These are phyloP conservation scores for Kwoniella dendrophila DNA, from an alignment of 768 basidiomycete genomes.

Conservation along the genomic window DNA sequence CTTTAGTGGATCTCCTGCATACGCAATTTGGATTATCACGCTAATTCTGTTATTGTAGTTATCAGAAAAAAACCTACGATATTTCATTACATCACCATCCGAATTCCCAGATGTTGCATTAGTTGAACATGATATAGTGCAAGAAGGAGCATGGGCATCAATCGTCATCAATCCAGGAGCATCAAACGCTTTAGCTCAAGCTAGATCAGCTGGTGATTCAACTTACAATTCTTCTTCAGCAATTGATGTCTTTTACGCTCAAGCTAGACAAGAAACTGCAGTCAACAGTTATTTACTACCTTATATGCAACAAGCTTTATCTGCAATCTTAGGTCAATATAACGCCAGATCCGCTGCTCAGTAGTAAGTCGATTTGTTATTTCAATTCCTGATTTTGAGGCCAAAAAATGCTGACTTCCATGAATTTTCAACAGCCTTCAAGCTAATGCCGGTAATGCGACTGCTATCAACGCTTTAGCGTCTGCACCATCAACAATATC, in stretches of 20 bases:
- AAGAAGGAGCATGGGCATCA: slow-evolving; percentile 59
- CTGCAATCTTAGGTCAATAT: slow-evolving; percentile 27
- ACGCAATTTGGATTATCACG: slow-evolving; percentile 7
- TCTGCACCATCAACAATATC: slow-evolving; percentile 58
- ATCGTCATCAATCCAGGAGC: slow-evolving; percentile 59
- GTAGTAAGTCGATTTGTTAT: slow-evolving; percentile 37
- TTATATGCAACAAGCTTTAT: slow-evolving; percentile 45
- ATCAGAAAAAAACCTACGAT: slow-evolving; percentile 42
- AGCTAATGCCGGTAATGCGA: slow-evolving; percentile 54
- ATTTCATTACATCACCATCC: slow-evolving; percentile 37
- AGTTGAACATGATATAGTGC: slow-evolving; percentile 55
- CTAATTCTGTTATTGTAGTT: slow-evolving; percentile 22
- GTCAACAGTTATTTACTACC: slow-evolving; percentile 58
- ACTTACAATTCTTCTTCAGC: slow-evolving; percentile 56
- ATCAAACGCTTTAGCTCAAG: slow-evolving; percentile 52
- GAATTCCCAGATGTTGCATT: slow-evolving; percentile 47
- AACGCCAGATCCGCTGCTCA: slow-evolving; percentile 33
- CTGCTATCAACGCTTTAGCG: slow-evolving; percentile 57
- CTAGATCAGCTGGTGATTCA: slow-evolving; percentile 57
- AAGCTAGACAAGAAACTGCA: slow-evolving; percentile 60
- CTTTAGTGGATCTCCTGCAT: slow-evolving; percentile 2
- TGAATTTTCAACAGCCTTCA: slow-evolving; percentile 27
- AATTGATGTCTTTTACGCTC: slow-evolving; percentile 59
- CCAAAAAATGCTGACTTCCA: background rate
- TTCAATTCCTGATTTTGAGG: slow-evolving; percentile 8